Conservation (phyloP, 164 flowering plant species). For the Houttuynia cordata region DNA sequence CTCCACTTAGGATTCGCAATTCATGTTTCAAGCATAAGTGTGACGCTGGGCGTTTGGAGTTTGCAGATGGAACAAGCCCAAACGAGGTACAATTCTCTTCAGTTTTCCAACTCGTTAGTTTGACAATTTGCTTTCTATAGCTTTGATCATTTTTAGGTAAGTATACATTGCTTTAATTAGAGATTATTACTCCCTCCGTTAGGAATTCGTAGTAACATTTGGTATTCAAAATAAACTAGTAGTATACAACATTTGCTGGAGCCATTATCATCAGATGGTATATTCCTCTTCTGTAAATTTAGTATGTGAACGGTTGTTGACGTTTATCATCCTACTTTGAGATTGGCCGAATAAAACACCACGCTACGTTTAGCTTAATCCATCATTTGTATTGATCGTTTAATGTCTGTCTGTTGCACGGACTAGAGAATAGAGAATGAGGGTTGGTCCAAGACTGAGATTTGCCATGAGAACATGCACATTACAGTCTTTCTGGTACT, state of each 20-base stretch:
- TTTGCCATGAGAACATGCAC: neutral
- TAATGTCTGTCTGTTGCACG: neutral
- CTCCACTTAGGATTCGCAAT: neutral
- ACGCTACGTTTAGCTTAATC: neutral
- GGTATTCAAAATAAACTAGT: no score
- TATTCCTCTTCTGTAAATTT: no score
- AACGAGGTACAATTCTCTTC: conserved; percentile 36
- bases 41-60: conserved; percentile 25
- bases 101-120: neutral
- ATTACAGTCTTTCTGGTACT: neutral
- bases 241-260: no score
- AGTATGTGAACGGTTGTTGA: no score
- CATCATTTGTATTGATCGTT: neutral
- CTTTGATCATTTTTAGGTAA: no score
- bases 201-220: no score
- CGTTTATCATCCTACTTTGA: no score
- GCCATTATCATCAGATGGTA: no score
- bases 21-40: conserved; percentile 17
- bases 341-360: no score
- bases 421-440: neutral
- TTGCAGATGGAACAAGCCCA: conserved; percentile 65
- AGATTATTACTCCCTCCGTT: no score
- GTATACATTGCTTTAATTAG: no score
- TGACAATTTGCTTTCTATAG: neutral
- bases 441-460: neutral